Evolutionary conservation across 345 rosid species (phyloP).

Genomic region (Pelargonium nanum): DNA sequence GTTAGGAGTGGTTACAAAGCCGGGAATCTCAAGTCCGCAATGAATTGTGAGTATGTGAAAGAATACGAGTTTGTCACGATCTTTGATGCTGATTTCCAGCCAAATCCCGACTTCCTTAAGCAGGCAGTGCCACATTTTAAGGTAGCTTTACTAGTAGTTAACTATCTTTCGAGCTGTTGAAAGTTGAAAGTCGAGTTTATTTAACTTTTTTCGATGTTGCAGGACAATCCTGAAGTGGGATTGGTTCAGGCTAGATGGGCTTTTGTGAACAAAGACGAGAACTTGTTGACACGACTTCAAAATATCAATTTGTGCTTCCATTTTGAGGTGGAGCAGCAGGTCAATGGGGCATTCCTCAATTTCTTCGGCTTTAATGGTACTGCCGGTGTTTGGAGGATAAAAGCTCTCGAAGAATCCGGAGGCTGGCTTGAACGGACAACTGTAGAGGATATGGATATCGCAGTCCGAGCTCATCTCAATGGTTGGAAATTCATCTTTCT

Average conservation of each 20-base stretch:
- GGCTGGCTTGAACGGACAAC: slow-evolving; percentile 21
- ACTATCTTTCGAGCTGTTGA: background rate
- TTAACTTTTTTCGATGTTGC: background rate
- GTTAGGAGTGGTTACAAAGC: slow-evolving; percentile 23
- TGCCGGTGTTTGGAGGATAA: slow-evolving; percentile 18
- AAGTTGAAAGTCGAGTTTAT: background rate
- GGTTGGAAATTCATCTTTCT: slow-evolving; percentile 23
- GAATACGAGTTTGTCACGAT: slow-evolving; percentile 15
- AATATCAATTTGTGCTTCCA: slow-evolving; percentile 18
- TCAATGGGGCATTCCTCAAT: slow-evolving; percentile 13
- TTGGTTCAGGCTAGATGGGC: slow-evolving; percentile 17
- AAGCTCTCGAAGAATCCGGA: slow-evolving; percentile 16
- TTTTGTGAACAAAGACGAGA: slow-evolving; percentile 14
- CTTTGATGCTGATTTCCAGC: slow-evolving; percentile 20
- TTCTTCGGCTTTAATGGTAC: slow-evolving; percentile 21
- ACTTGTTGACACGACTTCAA: slow-evolving; percentile 16
- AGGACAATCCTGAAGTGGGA: slow-evolving; percentile 18
- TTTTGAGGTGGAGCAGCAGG: slow-evolving; percentile 23
- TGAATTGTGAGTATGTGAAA: slow-evolving; percentile 11
- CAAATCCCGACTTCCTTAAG: slow-evolving; percentile 21
- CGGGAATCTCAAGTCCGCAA: slow-evolving; percentile 23
- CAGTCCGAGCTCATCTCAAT: slow-evolving; percentile 16
- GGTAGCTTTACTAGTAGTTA: too few species aligned
- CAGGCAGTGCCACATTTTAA: slow-evolving; percentile 17
- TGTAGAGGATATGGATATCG: too few species aligned